These are phyloP conservation scores for Hymenoscyphus albidus DNA, from an alignment of 2,329 filamentous ascomycete genomes.

Conservation along the genomic window DNA sequence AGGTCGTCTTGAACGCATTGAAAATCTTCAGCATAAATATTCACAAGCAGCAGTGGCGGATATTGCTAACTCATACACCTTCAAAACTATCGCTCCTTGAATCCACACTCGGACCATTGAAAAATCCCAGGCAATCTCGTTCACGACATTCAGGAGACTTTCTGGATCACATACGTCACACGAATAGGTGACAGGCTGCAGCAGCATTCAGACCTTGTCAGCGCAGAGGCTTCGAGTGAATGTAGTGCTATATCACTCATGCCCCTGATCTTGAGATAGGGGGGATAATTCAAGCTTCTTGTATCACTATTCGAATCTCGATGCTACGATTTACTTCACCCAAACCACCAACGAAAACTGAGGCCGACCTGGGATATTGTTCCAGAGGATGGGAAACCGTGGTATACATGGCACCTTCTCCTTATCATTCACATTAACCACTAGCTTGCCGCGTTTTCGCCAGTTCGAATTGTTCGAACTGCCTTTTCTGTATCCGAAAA, in stretches of 20 bases:
- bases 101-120: constrained; percentile 43
- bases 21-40: background rate
- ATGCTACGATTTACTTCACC: constrained; percentile 25
- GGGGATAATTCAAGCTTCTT: constrained; percentile 13
- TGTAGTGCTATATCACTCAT: background rate
- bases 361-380: constrained; percentile 14
- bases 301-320: constrained; percentile 6
- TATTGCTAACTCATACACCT: background rate
- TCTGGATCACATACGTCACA: constrained; percentile 47
- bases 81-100: constrained; percentile 42
- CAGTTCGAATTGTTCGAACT: background rate
- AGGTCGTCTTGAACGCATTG: too few relatives aligned
- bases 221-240: constrained; percentile 5
- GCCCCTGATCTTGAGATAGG: constrained; percentile 23
- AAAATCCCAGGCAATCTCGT: constrained; percentile 27
- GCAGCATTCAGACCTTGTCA: constrained; percentile 40
- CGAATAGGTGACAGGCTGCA: constrained; percentile 31
- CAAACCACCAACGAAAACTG: constrained; percentile 25
- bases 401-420: constrained; percentile 2
- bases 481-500: background rate
- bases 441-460: constrained; percentile 17
- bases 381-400: constrained; percentile 7
- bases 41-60: background rate
- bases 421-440: constrained; percentile 1
- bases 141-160: constrained; percentile 24